Percentiles rank a stretch among this genome's conserved stretches.
Evolutionary conservation across 2,329 filamentous ascomycete species (phyloP).

Genomic region (Claviceps sp.): DNA sequence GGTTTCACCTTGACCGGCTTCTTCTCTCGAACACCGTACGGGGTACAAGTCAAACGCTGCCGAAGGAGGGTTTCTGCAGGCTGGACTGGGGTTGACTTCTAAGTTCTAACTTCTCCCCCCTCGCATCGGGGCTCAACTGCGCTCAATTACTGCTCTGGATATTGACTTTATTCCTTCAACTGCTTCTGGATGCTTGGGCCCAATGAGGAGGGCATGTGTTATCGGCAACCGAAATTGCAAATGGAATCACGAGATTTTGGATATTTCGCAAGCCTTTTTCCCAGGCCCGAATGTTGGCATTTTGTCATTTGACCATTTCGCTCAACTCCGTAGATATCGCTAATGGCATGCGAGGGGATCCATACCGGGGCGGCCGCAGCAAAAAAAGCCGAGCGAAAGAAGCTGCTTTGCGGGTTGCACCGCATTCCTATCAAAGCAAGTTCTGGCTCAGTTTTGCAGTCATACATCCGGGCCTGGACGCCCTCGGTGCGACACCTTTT

Average conservation of each 20-base stretch:
- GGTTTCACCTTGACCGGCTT: constrained; percentile 33
- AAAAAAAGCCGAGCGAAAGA: background rate
- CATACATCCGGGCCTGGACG: too few species aligned
- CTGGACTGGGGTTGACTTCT: background rate
- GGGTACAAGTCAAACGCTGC: background rate
- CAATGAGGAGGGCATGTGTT: background rate
- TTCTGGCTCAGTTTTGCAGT: background rate
- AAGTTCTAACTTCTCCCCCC: too few species aligned
- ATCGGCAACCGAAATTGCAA: constrained; percentile 3
- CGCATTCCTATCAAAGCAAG: background rate
- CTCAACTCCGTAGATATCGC: background rate
- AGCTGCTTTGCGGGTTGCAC: too few species aligned
- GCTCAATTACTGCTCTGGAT: too few species aligned
- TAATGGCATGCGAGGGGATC: constrained; percentile 2
- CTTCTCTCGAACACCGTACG: background rate
- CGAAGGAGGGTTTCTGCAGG: background rate
- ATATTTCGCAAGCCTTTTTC: background rate
- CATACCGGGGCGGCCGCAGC: background rate
- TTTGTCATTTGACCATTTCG: background rate
- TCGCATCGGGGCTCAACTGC: too few species aligned
- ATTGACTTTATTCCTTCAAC: too few species aligned
- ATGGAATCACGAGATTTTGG: background rate
- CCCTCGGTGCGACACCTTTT: too few species aligned
- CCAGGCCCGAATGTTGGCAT: background rate
- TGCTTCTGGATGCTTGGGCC: background rate